phyloP scores from a whole-genome alignment of 495 filamentous ascomycete genomes.

The Aspergillus hancockii region DNA sequence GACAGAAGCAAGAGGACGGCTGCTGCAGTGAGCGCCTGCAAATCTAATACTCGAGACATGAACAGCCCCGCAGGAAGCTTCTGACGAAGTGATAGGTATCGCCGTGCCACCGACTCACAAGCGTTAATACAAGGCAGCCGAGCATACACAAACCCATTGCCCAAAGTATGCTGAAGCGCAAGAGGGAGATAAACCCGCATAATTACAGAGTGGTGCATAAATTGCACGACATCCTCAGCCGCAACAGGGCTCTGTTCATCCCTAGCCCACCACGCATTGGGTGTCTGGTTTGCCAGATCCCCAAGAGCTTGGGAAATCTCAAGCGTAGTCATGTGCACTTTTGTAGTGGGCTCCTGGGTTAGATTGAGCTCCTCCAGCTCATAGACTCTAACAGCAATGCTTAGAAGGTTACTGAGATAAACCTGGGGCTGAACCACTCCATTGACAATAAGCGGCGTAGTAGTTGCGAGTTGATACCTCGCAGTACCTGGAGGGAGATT shows the following conservation, averaged over 20 bases:
- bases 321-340: slow-evolving; percentile 20
- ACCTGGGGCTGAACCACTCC: slow-evolving; percentile 26
- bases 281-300: slow-evolving; percentile 24
- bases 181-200: slow-evolving; percentile 34
- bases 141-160: slow-evolving; percentile 22
- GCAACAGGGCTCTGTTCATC: slow-evolving; percentile 12
- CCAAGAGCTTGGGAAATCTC: slow-evolving; percentile 24
- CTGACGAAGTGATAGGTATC: slow-evolving; percentile 24
- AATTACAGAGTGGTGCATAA: slow-evolving; percentile 26
- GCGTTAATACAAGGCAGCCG: slow-evolving; percentile 29
- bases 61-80: slow-evolving; percentile 31
- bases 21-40: slow-evolving; percentile 33
- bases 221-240: slow-evolving; percentile 29
- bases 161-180: slow-evolving; percentile 23
- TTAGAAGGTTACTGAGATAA: slow-evolving; percentile 25
- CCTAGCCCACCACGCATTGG: slow-evolving; percentile 25
- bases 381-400: slow-evolving; percentile 26
- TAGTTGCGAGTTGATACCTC: slow-evolving; percentile 13
- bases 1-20: slow-evolving; percentile 28
- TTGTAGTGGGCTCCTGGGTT: slow-evolving; percentile 8
- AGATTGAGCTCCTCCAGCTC: slow-evolving; percentile 28
- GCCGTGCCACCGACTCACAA: slow-evolving; percentile 23
- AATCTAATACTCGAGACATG: slow-evolving; percentile 26
- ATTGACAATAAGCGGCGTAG: slow-evolving; percentile 15
- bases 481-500: slow-evolving; percentile 31